phyloP scores from a whole-genome alignment of 331 rosid species.

The Rhamnella rubrinervis region DNA sequence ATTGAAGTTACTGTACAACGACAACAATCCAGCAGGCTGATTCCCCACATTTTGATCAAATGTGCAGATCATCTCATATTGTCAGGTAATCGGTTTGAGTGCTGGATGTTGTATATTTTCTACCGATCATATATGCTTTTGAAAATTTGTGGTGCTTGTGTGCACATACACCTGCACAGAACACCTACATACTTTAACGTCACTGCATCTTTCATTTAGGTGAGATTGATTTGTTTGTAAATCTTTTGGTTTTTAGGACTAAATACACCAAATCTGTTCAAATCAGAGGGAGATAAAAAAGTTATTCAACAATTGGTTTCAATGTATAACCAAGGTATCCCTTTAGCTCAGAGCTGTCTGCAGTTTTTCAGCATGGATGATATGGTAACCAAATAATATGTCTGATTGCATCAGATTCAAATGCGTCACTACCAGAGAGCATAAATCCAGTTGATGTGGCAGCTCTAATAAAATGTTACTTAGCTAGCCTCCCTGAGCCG shows the following conservation, averaged over 20 bases:
- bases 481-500: conserved; percentile 96
- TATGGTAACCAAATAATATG: conserved; percentile 10
- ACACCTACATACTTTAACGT: not conserved
- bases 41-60: conserved; percentile 78
- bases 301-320: conserved; percentile 82
- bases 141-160: not conserved
- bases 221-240: conserved; percentile 20
- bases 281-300: conserved; percentile 80
- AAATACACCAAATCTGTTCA: conserved; percentile 67
- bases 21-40: conserved; percentile 65
- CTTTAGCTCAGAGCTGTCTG: conserved; percentile 14
- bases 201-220: conserved; percentile 8
- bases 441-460: conserved; percentile 80
- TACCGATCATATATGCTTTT: not conserved
- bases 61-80: conserved; percentile 86
- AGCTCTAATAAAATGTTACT: conserved; percentile 78
- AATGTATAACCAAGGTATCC: conserved; percentile 79
- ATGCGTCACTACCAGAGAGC: conserved; percentile 76
- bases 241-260: conserved; percentile 54
- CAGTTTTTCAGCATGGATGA: conserved; percentile 22
- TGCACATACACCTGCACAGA: too few relatives aligned
- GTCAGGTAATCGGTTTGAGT: conserved; percentile 63
- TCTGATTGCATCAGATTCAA: conserved; percentile 51
- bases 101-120: conserved; percentile 22
- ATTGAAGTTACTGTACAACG: conserved; percentile 79